phyloP scores from a whole-genome alignment of 225 moss, liverwort and hornwort species.

The Pleurozium schreberi region DNA sequence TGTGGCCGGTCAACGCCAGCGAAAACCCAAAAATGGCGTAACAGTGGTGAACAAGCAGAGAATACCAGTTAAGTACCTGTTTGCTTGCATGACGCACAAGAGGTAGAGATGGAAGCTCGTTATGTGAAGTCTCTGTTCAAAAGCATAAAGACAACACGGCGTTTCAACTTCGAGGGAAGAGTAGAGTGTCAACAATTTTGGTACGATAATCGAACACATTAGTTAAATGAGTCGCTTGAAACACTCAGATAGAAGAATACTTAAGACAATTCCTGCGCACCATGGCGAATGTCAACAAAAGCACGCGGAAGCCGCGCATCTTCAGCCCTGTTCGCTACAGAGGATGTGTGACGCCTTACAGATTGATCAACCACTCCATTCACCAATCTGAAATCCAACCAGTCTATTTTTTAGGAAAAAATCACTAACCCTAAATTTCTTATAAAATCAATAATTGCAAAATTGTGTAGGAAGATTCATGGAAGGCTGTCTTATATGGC shows the following conservation, averaged over 20 bases:
- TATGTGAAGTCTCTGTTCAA: constrained; percentile 76
- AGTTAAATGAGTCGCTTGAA: neutral
- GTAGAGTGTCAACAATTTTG: neutral
- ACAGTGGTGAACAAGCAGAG: neutral
- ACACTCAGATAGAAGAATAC: neutral
- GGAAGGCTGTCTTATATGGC: neutral
- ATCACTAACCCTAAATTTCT: neutral
- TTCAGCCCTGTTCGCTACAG: constrained; percentile 81
- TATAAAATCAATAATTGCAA: neutral
- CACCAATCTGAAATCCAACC: constrained; percentile 56
- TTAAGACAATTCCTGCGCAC: constrained; percentile 14
- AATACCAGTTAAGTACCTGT: constrained; percentile 28
- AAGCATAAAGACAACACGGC: neutral
- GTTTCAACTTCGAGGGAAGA: neutral
- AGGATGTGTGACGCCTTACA: constrained; percentile 51
- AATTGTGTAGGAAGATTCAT: neutral
- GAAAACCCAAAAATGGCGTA: neutral
- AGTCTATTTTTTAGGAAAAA: neutral
- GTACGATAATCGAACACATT: neutral
- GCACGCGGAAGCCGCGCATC: constrained; percentile 66
- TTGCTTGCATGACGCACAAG: constrained; percentile 78
- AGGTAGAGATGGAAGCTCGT: constrained; percentile 78
- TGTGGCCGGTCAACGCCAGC: neutral
- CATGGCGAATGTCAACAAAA: constrained; percentile 94
- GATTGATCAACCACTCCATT: constrained; percentile 97